Evolutionary conservation across 1,284 basidiomycete genomes (phyloP).

Genomic region (Neolentinus lepideus): DNA sequence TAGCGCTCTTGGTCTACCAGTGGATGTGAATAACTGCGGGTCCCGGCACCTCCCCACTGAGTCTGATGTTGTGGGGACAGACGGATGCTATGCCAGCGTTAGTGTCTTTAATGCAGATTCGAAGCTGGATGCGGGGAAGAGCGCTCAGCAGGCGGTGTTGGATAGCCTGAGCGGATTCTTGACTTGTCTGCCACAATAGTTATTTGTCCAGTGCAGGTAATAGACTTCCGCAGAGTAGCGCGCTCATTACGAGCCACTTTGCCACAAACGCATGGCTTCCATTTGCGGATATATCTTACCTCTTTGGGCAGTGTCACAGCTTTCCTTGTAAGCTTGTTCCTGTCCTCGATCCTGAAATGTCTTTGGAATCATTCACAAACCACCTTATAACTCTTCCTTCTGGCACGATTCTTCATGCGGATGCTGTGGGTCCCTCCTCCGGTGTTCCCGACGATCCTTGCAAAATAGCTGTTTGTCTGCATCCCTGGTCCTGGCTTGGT

Average conservation of each 20-base stretch:
- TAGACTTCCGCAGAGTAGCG: no score
- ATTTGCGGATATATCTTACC: no score
- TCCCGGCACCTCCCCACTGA: slow-evolving; percentile 32
- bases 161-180: slow-evolving; percentile 18
- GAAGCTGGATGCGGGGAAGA: slow-evolving; percentile 34
- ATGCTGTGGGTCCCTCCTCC: not conserved
- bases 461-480: slow-evolving; percentile 52
- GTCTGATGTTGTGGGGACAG: slow-evolving; percentile 22
- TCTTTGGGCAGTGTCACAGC: no score
- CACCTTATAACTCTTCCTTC: not conserved
- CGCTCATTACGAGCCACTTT: no score
- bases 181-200: not conserved
- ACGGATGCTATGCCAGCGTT: slow-evolving; percentile 37
- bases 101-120: slow-evolving; percentile 38
- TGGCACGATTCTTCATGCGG: not conserved
- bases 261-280: no score
- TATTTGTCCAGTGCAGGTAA: not conserved
- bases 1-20: slow-evolving; percentile 16
- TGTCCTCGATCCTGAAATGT: not conserved
- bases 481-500: slow-evolving; percentile 77
- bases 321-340: no score
- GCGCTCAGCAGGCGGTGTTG: slow-evolving; percentile 30
- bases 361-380: not conserved
- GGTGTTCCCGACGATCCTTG: not conserved
- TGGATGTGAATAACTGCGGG: slow-evolving; percentile 39